Conservation (phyloP, 1,284 basidiomycete species). For the Cutaneotrichosporon dermatis region DNA sequence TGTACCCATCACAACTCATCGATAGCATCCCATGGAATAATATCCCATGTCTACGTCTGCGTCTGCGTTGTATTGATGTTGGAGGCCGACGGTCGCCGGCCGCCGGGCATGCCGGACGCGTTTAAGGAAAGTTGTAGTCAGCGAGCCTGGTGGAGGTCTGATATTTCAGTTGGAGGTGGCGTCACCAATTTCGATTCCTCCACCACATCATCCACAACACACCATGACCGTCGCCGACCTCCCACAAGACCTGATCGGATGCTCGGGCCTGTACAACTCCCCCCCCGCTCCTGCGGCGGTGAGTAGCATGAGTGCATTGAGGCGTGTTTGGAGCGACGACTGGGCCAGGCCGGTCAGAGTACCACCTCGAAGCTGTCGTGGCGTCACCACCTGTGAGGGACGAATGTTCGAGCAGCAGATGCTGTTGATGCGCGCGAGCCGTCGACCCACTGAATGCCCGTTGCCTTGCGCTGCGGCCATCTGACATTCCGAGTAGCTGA, state of each 20-base stretch:
- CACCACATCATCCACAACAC: background rate
- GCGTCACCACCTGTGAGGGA: no score
- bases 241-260: slow-evolving; percentile 39
- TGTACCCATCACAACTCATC: slow-evolving; percentile 4
- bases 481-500: background rate
- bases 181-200: background rate
- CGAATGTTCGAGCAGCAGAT: no score
- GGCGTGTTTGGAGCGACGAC: no score
- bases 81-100: no score
- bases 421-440: no score
- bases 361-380: no score
- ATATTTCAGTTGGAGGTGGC: background rate
- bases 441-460: no score
- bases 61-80: no score
- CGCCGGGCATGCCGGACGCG: no score
- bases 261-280: slow-evolving; percentile 41
- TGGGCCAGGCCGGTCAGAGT: no score
- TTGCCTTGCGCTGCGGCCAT: no score
- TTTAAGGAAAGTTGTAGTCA: background rate
- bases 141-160: background rate
- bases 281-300: slow-evolving; percentile 43
- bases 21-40: slow-evolving; percentile 3
- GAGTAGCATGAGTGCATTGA: slow-evolving; percentile 9
- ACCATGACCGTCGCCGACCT: slow-evolving; percentile 17
- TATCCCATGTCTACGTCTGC: no score